A percentile compares a stretch with the other conserved stretches of the same genome.
Conservation (phyloP, 225 moss, liverwort and hornwort genomes). For the Sphagnum tenellum region DNA sequence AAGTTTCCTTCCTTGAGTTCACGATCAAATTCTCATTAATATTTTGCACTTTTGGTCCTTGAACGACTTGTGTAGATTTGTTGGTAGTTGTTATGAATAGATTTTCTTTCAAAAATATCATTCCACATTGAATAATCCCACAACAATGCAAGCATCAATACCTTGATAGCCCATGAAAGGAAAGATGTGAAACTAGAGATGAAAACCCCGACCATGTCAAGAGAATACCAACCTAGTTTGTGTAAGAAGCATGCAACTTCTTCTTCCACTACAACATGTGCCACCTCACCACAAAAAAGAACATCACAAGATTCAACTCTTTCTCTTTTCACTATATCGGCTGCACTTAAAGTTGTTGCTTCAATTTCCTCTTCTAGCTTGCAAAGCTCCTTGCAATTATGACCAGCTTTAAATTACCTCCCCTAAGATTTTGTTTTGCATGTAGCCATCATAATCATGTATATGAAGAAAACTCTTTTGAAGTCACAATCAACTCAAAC, state of each 20-base stretch:
- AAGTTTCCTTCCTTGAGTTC: no score
- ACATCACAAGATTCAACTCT: constrained; percentile 15
- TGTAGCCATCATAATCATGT: constrained; percentile 6
- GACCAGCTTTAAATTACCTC: constrained; percentile 57
- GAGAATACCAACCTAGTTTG: constrained; percentile 74
- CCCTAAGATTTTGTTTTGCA: constrained; percentile 45
- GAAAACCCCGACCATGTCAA: constrained; percentile 11
- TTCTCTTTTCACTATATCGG: constrained; percentile 14
- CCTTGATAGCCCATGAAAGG: no score
- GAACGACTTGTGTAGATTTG: no score
- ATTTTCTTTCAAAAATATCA: no score
- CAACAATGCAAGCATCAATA: no score
- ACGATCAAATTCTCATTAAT: no score
- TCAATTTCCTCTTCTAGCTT: constrained; percentile 65
- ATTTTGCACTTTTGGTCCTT: no score
- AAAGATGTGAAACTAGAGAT: no score
- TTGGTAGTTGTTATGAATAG: no score
- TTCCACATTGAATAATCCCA: no score
- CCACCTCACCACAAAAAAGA: constrained; percentile 27
- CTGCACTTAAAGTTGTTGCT: constrained; percentile 27
- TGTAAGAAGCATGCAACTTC: constrained; percentile 50
- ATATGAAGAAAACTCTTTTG: no score
- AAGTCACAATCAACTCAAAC: no score
- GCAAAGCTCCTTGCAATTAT: constrained; percentile 72
- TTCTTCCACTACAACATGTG: constrained; percentile 35